Evolutionary conservation across 352 stramenopile species (phyloP).

Genomic region (Chrysophaeum taylorii): DNA sequence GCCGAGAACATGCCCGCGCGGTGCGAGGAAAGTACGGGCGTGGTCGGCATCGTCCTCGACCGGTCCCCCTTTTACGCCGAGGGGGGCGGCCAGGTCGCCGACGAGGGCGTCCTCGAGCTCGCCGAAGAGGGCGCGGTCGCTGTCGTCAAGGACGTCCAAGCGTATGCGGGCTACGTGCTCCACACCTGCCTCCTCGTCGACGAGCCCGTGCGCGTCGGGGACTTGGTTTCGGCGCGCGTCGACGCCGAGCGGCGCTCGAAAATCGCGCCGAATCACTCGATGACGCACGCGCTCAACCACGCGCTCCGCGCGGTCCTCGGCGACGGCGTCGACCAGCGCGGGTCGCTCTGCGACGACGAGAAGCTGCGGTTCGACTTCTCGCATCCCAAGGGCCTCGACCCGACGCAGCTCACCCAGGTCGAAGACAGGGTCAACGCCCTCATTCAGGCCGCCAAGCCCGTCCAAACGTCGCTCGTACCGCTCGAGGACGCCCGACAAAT

Average conservation of each 20-base stretch:
- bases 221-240: constrained; percentile 70
- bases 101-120: constrained; percentile 68
- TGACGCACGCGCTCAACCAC: constrained; percentile 98
- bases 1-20: background rate
- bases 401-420: constrained; percentile 66
- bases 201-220: constrained; percentile 54
- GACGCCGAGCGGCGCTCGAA: constrained; percentile 82
- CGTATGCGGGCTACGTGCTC: constrained; percentile 88
- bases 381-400: constrained; percentile 82
- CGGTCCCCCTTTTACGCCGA: constrained; percentile 95
- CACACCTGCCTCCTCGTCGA: constrained; percentile 58
- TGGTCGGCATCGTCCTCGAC: constrained; percentile 91
- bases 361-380: constrained; percentile 98
- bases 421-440: constrained; percentile 67
- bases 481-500: constrained; percentile 85
- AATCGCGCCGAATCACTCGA: constrained; percentile 96
- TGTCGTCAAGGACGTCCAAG: constrained; percentile 78
- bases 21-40: constrained; percentile 14
- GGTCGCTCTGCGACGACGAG: constrained; percentile 88
- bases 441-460: constrained; percentile 62
- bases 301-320: constrained; percentile 87
- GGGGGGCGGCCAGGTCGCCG: constrained; percentile 87
- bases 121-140: constrained; percentile 32
- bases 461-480: constrained; percentile 72
- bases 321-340: constrained; percentile 85